Percentiles rank a stretch among this genome's conserved stretches.
phyloP scores from a whole-genome alignment of 345 rosid species.

The Euphorbia tirucalli region DNA sequence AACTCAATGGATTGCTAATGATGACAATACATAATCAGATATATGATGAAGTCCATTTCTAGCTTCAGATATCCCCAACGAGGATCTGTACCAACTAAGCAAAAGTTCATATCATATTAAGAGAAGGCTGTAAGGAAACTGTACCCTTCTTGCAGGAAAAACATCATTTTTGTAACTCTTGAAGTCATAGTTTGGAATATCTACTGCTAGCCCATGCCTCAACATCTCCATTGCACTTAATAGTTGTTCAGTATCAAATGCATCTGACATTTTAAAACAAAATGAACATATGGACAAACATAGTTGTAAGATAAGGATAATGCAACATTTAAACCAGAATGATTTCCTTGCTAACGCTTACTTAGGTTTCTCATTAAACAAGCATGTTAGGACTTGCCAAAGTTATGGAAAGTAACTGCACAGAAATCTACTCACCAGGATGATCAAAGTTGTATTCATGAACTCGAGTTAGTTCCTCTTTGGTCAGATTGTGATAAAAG shows the following conservation, averaged over 20 bases:
- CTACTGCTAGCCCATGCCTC: constrained; percentile 88
- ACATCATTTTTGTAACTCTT: constrained; percentile 56
- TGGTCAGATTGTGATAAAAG: constrained; percentile 89
- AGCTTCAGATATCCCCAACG: neutral
- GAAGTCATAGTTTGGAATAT: constrained; percentile 90
- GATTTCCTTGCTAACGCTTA: neutral
- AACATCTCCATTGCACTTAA: constrained; percentile 78
- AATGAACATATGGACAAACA: constrained; percentile 10
- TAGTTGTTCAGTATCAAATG: constrained; percentile 79
- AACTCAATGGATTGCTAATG: neutral
- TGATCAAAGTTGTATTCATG: constrained; percentile 99
- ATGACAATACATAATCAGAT: too few species aligned
- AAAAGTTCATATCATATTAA: neutral
- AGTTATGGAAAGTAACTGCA: neutral
- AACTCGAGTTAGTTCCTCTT: constrained; percentile 81
- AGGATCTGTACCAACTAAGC: neutral
- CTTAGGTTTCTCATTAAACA: neutral
- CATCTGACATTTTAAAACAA: constrained; percentile 57
- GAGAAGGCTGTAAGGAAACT: constrained; percentile 3
- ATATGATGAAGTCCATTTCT: neutral
- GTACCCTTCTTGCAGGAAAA: constrained; percentile 35
- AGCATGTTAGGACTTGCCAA: neutral
- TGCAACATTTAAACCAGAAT: neutral
- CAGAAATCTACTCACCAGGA: constrained; percentile 75
- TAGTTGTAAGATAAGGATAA: neutral